phyloP scores from a whole-genome alignment of 345 rosid species.

The Brassica rapa region DNA sequence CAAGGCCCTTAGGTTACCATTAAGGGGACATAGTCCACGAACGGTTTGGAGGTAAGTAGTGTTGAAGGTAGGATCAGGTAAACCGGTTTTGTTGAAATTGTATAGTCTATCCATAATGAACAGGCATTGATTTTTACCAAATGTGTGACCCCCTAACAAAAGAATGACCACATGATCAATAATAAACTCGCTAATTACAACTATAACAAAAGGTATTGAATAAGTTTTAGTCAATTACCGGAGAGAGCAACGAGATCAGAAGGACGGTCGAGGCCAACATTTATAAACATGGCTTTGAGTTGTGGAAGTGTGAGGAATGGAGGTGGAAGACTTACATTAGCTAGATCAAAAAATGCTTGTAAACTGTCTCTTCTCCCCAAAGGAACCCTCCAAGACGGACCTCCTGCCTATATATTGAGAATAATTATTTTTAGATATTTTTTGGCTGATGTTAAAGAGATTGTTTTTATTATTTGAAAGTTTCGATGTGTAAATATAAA shows the following conservation, averaged over 20 bases:
- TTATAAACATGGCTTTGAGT: slow-evolving; percentile 18
- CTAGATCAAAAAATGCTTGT: slow-evolving; percentile 20
- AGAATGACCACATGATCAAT: background rate
- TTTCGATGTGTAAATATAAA: background rate
- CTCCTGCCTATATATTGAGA: slow-evolving; percentile 34
- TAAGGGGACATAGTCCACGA: slow-evolving; percentile 52
- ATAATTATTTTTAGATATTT: background rate
- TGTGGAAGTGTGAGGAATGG: slow-evolving; percentile 21
- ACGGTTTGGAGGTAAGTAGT: slow-evolving; percentile 47
- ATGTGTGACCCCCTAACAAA: slow-evolving; percentile 58
- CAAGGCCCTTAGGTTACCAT: slow-evolving; percentile 44
- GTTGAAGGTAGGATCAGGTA: slow-evolving; percentile 55
- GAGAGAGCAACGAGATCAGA: slow-evolving; percentile 45
- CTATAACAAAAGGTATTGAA: background rate
- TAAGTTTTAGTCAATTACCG: slow-evolving; percentile 1
- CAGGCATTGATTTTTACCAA: slow-evolving; percentile 59
- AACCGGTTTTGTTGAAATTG: slow-evolving; percentile 47
- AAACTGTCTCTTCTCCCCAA: slow-evolving; percentile 43
- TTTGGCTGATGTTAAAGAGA: background rate
- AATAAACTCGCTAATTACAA: background rate
- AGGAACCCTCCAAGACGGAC: slow-evolving; percentile 41
- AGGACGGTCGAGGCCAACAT: slow-evolving; percentile 34
- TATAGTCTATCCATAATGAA: slow-evolving; percentile 53
- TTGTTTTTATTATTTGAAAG: background rate
- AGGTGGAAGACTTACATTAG: slow-evolving; percentile 25